Evolutionary conservation across 441 rosid genomes (phyloP).

Genomic region (Mallotus repandus): DNA sequence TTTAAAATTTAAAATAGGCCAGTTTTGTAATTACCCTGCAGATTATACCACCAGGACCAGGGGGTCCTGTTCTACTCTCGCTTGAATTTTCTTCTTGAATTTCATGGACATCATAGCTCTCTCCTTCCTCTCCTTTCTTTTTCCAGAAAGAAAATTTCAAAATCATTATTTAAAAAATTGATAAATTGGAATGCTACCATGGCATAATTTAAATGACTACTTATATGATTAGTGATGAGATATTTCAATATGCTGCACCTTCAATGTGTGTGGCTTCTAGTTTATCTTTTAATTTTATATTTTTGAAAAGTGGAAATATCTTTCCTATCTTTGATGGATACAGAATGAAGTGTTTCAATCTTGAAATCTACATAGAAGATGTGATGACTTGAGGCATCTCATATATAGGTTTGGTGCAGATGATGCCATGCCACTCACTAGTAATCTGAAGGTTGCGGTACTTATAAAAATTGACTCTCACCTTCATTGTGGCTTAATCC

Average conservation of each 20-base stretch:
- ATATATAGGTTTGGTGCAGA: neutral
- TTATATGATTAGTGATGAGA: neutral
- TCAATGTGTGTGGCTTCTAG: neutral
- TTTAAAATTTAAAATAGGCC: slow-evolving; percentile 6
- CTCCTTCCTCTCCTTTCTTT: neutral
- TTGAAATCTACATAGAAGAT: neutral
- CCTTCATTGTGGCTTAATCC: neutral
- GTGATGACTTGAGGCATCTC: neutral
- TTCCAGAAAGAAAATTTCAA: neutral
- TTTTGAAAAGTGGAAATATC: neutral
- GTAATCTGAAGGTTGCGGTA: neutral
- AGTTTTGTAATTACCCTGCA: neutral
- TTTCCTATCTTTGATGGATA: neutral
- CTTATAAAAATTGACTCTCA: neutral
- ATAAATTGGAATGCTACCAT: neutral
- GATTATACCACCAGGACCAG: neutral
- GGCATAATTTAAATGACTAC: neutral
- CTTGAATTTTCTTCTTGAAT: neutral
- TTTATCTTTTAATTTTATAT: neutral
- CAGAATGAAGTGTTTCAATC: slow-evolving; percentile 3
- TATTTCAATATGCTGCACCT: neutral
- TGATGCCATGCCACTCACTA: neutral
- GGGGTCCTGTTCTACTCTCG: neutral
- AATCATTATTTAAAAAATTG: neutral
- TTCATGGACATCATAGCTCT: neutral